phyloP scores from a whole-genome alignment of 495 filamentous ascomycete genomes.

The Aspergillus haitiensis region DNA sequence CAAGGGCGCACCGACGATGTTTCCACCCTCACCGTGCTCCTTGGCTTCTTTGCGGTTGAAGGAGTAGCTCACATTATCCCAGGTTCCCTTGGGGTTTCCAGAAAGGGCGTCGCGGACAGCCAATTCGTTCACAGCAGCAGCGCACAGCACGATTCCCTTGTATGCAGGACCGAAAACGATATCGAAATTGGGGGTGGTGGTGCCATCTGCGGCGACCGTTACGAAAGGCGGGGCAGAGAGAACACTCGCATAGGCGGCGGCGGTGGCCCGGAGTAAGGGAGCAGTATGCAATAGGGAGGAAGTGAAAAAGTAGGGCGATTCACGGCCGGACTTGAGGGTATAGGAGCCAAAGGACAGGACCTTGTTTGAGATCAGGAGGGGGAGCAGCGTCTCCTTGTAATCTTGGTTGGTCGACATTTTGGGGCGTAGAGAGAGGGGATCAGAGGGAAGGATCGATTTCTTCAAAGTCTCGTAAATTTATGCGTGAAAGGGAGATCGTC shows the following conservation, averaged over 20 bases:
- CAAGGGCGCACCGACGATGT: constrained; percentile 81
- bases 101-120: constrained; percentile 57
- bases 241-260: constrained; percentile 76
- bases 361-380: constrained; percentile 65
- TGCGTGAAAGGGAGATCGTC: too few relatives aligned
- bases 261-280: constrained; percentile 68
- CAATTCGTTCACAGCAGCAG: constrained; percentile 67
- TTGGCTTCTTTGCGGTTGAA: constrained; percentile 97
- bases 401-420: constrained; percentile 35
- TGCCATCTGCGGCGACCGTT: constrained; percentile 27
- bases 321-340: constrained; percentile 86
- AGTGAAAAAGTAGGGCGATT: constrained; percentile 99
- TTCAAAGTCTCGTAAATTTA: too few relatives aligned
- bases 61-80: constrained; percentile 64
- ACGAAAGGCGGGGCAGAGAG: constrained; percentile 53
- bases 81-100: constrained; percentile 32
- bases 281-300: constrained; percentile 81
- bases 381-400: constrained; percentile 69
- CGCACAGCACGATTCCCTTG: constrained; percentile 91
- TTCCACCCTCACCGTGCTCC: constrained; percentile 89
- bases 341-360: constrained; percentile 88
- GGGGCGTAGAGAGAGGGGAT: too few relatives aligned
- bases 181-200: constrained; percentile 38
- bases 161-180: constrained; percentile 76
- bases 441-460: too few relatives aligned